These are phyloP conservation scores for Fusarium hainanense DNA, from an alignment of 2,329 filamentous ascomycete species.

Conservation along the genomic window DNA sequence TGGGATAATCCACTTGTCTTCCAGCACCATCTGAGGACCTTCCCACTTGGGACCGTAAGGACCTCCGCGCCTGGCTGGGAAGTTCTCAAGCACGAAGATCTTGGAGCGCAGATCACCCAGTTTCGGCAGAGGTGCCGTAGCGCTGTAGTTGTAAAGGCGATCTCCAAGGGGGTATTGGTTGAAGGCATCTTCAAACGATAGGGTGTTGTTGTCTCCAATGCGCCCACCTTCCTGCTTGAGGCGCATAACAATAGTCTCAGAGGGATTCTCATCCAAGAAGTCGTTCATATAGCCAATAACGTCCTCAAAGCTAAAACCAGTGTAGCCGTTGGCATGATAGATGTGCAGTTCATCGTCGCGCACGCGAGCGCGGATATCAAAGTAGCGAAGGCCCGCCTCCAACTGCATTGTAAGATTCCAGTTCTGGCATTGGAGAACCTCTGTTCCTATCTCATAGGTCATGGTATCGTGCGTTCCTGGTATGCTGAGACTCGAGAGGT, in stretches of 20 bases:
- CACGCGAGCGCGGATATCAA: constrained; percentile 61
- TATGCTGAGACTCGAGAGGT: constrained; percentile 59
- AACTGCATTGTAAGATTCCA: constrained; percentile 58
- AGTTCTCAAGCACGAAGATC: constrained; percentile 62
- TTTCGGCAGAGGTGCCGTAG: constrained; percentile 52
- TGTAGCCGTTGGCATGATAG: constrained; percentile 60
- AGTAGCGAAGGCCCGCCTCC: constrained; percentile 59
- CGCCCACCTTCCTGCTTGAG: constrained; percentile 60
- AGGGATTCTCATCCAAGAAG: constrained; percentile 59
- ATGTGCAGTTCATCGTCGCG: constrained; percentile 57
- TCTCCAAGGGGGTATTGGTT: constrained; percentile 53
- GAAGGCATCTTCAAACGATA: constrained; percentile 60
- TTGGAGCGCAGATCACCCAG: constrained; percentile 59
- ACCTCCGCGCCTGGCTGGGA: constrained; percentile 46
- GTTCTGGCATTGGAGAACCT: constrained; percentile 60
- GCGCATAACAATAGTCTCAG: constrained; percentile 61
- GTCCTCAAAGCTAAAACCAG: constrained; percentile 57
- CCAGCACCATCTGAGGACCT: constrained; percentile 57
- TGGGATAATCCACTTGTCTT: constrained; percentile 60
- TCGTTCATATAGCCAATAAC: constrained; percentile 57
- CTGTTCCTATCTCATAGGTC: constrained; percentile 56
- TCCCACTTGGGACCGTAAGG: constrained; percentile 60
- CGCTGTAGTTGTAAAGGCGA: constrained; percentile 53
- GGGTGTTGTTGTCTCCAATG: constrained; percentile 50
- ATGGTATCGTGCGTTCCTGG: constrained; percentile 66